Conservation (phyloP, 371 early-diverging fungal genomes). For the Hamiltosporidium magnivora region DNA sequence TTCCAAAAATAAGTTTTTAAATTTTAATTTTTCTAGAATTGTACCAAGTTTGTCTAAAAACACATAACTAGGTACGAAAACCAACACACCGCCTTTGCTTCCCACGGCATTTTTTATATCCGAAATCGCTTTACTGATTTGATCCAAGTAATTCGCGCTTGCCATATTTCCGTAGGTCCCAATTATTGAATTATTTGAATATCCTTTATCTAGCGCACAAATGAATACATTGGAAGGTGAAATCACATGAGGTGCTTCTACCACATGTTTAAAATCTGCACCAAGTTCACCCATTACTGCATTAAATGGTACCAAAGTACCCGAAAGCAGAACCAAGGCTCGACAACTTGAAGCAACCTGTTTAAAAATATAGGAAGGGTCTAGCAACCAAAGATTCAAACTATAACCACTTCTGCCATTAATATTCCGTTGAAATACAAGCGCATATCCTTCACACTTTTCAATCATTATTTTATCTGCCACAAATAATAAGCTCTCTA, state of each 20-base stretch:
- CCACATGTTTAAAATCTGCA: neutral
- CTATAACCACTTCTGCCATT: neutral
- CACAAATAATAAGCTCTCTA: too few species aligned
- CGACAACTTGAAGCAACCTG: conserved; percentile 23
- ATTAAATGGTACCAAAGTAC: conserved; percentile 48
- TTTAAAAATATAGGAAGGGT: conserved; percentile 40
- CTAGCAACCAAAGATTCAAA: conserved; percentile 42
- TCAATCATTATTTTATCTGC: neutral
- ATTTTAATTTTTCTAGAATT: neutral
- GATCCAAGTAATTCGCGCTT: conserved; percentile 60
- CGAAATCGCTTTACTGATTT: conserved; percentile 59
- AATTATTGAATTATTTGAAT: conserved; percentile 15
- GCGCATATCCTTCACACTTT: neutral
- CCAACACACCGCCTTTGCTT: conserved; percentile 58
- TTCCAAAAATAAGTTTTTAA: neutral
- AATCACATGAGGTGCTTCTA: conserved; percentile 34
- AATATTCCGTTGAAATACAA: neutral
- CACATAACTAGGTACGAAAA: conserved; percentile 60
- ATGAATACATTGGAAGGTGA: conserved; percentile 22
- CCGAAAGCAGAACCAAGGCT: conserved; percentile 47
- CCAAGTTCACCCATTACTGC: conserved; percentile 18
- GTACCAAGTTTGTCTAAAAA: conserved; percentile 32
- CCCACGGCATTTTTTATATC: conserved; percentile 26
- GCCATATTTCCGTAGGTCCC: conserved; percentile 59
- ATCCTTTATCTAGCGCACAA: conserved; percentile 22